Percentiles rank a stretch among this genome's conserved stretches.
Evolutionary conservation across 2,329 filamentous ascomycete species (phyloP).

Genomic region (Hymenotorrendiella dingleyae): DNA sequence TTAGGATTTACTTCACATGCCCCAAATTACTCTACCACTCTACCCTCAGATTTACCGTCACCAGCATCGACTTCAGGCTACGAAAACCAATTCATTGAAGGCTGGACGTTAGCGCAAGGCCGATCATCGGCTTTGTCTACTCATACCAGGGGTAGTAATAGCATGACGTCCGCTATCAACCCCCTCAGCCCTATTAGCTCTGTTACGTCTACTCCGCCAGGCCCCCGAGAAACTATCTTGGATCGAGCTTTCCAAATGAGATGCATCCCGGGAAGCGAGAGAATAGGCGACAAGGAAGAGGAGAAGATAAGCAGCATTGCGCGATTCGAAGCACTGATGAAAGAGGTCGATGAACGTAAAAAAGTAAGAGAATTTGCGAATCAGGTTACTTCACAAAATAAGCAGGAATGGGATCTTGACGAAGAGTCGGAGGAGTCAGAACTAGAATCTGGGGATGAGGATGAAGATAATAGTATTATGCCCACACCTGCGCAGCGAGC

Average conservation of each 20-base stretch:
- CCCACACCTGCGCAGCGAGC: constrained; percentile 30
- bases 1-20: constrained; percentile 42
- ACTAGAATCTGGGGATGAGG: constrained; percentile 32
- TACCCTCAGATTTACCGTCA: constrained; percentile 51
- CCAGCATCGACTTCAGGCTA: constrained; percentile 50
- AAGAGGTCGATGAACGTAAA: constrained; percentile 48
- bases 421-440: constrained; percentile 35
- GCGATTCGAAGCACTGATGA: constrained; percentile 61
- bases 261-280: constrained; percentile 55
- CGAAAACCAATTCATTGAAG: constrained; percentile 53
- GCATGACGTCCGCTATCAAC: constrained; percentile 44
- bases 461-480: constrained; percentile 26
- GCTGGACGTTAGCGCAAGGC: constrained; percentile 55
- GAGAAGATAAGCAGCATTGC: constrained; percentile 60
- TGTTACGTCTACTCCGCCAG: constrained; percentile 36
- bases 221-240: constrained; percentile 58
- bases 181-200: constrained; percentile 35
- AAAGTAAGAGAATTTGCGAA: constrained; percentile 13
- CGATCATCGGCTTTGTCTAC: constrained; percentile 51
- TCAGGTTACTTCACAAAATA: constrained; percentile 4
- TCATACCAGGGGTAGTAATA: constrained; percentile 48
- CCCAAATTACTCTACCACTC: constrained; percentile 45
- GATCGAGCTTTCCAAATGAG: constrained; percentile 60
- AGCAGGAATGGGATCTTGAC: constrained; percentile 28
- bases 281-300: constrained; percentile 41